These are phyloP conservation scores for Lentinus brumalis DNA, from an alignment of 768 basidiomycete genomes.

Conservation along the genomic window DNA sequence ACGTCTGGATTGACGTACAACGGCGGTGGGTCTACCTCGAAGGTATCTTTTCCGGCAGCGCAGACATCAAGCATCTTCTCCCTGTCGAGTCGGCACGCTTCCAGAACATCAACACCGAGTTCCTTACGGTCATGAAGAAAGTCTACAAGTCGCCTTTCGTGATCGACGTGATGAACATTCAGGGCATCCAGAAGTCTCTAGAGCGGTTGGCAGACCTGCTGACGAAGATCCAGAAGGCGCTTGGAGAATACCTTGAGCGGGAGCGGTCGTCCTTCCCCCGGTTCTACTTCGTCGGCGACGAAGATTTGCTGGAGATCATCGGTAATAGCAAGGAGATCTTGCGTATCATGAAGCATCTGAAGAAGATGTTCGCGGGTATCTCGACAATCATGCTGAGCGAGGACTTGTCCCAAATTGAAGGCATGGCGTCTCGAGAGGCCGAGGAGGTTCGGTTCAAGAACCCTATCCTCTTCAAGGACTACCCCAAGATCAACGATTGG, in stretches of 20 bases:
- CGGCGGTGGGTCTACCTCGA: slow-evolving; percentile 99
- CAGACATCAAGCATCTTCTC: slow-evolving; percentile 98
- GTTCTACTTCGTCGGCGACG: slow-evolving; percentile 99
- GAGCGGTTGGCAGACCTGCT: slow-evolving; percentile 95
- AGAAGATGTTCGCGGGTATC: slow-evolving; percentile 99
- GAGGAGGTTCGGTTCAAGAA: slow-evolving; percentile 87
- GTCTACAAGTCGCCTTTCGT: slow-evolving; percentile 99
- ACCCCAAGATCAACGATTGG: slow-evolving; percentile 99
- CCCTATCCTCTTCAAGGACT: slow-evolving; percentile 88
- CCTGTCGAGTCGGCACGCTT: slow-evolving; percentile 98
- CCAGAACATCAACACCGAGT: slow-evolving; percentile 98
- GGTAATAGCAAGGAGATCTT: slow-evolving; percentile 99
- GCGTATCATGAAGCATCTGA: slow-evolving; percentile 98
- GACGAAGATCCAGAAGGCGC: slow-evolving; percentile 98
- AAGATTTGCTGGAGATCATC: slow-evolving; percentile 97
- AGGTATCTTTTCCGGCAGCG: slow-evolving; percentile 99
- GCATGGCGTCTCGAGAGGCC: slow-evolving; percentile 94
- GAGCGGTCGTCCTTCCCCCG: slow-evolving; percentile 98
- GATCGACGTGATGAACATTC: slow-evolving; percentile 94
- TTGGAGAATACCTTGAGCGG: slow-evolving; percentile 97
- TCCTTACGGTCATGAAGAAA: slow-evolving; percentile 98
- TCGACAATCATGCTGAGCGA: slow-evolving; percentile 88
- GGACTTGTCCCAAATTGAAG: slow-evolving; percentile 83
- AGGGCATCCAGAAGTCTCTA: slow-evolving; percentile 93
- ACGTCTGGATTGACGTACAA: slow-evolving; percentile 99